These are phyloP conservation scores for Geranium rotundifolium DNA, from an alignment of 345 rosid species.

Conservation along the genomic window DNA sequence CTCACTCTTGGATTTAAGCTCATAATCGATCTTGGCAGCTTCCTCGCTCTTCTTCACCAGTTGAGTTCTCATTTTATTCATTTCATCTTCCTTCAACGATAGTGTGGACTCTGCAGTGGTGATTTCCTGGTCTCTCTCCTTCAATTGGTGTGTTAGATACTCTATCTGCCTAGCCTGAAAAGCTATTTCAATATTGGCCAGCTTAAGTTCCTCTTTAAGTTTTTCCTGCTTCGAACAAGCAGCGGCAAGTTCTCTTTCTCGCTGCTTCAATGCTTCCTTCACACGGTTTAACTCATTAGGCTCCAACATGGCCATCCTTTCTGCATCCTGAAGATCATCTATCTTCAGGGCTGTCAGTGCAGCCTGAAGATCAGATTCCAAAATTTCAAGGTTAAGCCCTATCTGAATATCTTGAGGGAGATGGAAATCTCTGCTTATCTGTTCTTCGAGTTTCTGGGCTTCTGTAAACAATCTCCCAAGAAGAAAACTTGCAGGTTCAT, in stretches of 20 bases:
- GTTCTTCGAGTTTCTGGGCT: slow-evolving; percentile 53
- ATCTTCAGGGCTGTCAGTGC: slow-evolving; percentile 53
- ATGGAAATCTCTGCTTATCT: slow-evolving; percentile 24
- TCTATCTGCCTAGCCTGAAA: slow-evolving; percentile 64
- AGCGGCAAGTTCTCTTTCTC: slow-evolving; percentile 35
- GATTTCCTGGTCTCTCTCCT: slow-evolving; percentile 44
- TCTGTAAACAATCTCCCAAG: slow-evolving; percentile 58
- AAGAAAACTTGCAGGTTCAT: slow-evolving; percentile 41
- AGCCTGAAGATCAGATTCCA: slow-evolving; percentile 62
- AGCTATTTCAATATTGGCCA: slow-evolving; percentile 39
- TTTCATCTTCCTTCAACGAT: slow-evolving; percentile 42
- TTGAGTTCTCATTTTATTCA: slow-evolving; percentile 39
- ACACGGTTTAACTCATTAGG: slow-evolving; percentile 34
- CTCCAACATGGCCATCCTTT: slow-evolving; percentile 44
- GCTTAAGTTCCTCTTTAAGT: slow-evolving; percentile 46
- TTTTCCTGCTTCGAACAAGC: slow-evolving; percentile 46
- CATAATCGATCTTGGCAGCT: slow-evolving; percentile 27
- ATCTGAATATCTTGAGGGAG: slow-evolving; percentile 16
- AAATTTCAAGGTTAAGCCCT: slow-evolving; percentile 29
- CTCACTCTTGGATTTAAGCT: slow-evolving; percentile 38
- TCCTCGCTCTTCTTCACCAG: slow-evolving; percentile 38
- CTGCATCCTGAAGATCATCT: slow-evolving; percentile 54
- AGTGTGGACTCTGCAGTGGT: slow-evolving; percentile 31
- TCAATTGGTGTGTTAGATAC: slow-evolving; percentile 41
- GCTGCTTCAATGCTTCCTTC: slow-evolving; percentile 38